Evolutionary conservation across 1,139 yeast species (phyloP).

Genomic region (Protomyces macrosporus): DNA sequence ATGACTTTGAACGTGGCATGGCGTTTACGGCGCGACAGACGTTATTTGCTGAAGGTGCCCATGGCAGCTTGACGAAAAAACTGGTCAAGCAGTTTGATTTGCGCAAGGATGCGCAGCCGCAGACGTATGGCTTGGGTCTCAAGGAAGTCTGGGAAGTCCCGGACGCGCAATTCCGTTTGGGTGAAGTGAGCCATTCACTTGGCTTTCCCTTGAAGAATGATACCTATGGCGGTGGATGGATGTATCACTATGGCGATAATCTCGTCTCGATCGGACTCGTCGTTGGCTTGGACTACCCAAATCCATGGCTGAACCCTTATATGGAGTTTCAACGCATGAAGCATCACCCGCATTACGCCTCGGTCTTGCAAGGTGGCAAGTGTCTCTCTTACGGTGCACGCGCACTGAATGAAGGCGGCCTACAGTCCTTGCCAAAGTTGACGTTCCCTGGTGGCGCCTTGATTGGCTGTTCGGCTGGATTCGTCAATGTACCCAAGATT

Average conservation of each 20-base stretch:
- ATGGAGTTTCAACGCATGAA: conserved; percentile 94
- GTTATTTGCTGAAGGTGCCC: conserved; percentile 93
- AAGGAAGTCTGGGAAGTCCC: conserved; percentile 97
- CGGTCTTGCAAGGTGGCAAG: conserved; percentile 76
- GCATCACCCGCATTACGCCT: conserved; percentile 77
- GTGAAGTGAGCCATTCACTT: conserved; percentile 78
- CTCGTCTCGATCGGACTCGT: conserved; percentile 86
- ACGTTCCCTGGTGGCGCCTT: conserved; percentile 92
- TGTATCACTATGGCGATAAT: conserved; percentile 93
- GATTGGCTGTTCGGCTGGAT: conserved; percentile 94
- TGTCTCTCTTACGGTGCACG: conserved; percentile 93
- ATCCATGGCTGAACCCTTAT: conserved; percentile 92
- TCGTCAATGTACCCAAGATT: conserved; percentile 91
- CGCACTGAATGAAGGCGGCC: conserved; percentile 93
- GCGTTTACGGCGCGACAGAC: conserved; percentile 87
- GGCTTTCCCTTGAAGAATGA: conserved; percentile 76
- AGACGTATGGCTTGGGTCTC: conserved; percentile 90
- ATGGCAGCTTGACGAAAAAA: conserved; percentile 82
- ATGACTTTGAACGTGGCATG: conserved; percentile 87
- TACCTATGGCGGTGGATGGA: conserved; percentile 93
- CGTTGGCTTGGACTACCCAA: conserved; percentile 83
- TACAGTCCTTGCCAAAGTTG: conserved; percentile 81
- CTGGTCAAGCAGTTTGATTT: conserved; percentile 63
- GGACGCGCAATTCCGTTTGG: conserved; percentile 72
- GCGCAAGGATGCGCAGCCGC: conserved; percentile 62